Evolutionary conservation across 2,329 filamentous ascomycete species (phyloP).

Genomic region (Exophiala lecanii-corni): DNA sequence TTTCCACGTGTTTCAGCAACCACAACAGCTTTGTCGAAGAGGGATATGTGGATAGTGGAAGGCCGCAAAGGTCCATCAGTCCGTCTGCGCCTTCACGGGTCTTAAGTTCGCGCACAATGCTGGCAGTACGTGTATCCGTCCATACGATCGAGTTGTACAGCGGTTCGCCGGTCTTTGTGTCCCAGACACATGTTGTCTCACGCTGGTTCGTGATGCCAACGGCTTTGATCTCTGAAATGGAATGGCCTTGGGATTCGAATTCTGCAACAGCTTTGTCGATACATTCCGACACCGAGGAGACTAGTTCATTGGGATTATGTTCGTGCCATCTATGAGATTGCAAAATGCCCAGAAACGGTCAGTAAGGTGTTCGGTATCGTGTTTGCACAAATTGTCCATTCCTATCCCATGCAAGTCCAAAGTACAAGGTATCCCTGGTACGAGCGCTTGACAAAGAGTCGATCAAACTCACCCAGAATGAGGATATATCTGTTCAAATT

Average conservation of each 20-base stretch:
- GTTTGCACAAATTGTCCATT: no score
- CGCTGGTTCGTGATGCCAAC: constrained; percentile 79
- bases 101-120: constrained; percentile 68
- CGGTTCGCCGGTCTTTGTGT: constrained; percentile 65
- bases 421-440: no score
- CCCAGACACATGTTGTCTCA: constrained; percentile 75
- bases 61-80: constrained; percentile 61
- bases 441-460: no score
- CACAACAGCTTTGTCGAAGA: constrained; percentile 72
- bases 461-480: constrained; percentile 68
- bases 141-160: constrained; percentile 74
- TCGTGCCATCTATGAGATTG: constrained; percentile 63
- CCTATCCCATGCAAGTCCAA: no score
- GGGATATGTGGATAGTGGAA: constrained; percentile 74
- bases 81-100: constrained; percentile 56
- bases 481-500: constrained; percentile 74
- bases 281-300: constrained; percentile 64
- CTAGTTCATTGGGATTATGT: constrained; percentile 66
- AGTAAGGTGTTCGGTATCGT: no score
- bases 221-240: constrained; percentile 59
- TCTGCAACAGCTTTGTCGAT: constrained; percentile 63
- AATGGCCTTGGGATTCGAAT: constrained; percentile 60
- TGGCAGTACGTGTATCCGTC: constrained; percentile 70
- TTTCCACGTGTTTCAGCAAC: constrained; percentile 62
- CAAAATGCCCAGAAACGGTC: no score